Conservation (phyloP, 306 rosid species). For the Casuarina cunninghamiana region DNA sequence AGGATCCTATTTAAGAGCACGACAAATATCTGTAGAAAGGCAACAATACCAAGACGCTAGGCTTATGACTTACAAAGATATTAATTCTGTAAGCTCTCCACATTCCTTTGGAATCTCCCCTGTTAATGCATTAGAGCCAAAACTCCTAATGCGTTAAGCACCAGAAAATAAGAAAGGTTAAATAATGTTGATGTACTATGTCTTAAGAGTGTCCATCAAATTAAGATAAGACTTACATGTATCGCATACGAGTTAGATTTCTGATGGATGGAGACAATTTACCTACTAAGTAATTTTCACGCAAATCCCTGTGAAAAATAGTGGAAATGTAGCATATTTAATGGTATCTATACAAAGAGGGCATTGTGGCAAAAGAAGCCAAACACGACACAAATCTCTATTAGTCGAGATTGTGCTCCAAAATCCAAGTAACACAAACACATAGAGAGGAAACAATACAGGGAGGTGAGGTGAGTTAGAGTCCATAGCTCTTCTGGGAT, state of each 20-base stretch:
- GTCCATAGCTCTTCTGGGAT: too few relatives aligned
- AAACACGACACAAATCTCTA: background rate
- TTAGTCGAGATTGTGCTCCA: too few relatives aligned
- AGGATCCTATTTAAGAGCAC: background rate
- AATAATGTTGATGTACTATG: background rate
- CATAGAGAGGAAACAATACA: too few relatives aligned
- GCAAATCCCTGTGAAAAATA: conserved; percentile 48
- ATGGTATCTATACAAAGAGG: background rate
- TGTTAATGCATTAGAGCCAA: conserved; percentile 67
- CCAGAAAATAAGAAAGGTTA: background rate
- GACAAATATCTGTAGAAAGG: background rate
- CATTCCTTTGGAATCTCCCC: conserved; percentile 47
- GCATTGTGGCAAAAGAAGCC: background rate
- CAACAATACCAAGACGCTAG: background rate
- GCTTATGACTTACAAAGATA: background rate
- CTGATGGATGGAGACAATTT: conserved; percentile 62
- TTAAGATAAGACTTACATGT: conserved; percentile 46
- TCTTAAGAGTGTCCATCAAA: background rate
- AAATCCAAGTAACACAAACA: too few relatives aligned
- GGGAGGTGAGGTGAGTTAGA: too few relatives aligned
- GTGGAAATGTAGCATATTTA: conserved; percentile 6
- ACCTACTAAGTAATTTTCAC: conserved; percentile 64
- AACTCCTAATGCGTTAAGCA: conserved; percentile 28
- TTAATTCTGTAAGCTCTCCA: too few relatives aligned
- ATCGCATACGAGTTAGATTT: conserved; percentile 59